Base-by-base conservation (phyloP, 192 early-diverging fungal genomes). In the Gaertneriomyces semiglobifer region DNA sequence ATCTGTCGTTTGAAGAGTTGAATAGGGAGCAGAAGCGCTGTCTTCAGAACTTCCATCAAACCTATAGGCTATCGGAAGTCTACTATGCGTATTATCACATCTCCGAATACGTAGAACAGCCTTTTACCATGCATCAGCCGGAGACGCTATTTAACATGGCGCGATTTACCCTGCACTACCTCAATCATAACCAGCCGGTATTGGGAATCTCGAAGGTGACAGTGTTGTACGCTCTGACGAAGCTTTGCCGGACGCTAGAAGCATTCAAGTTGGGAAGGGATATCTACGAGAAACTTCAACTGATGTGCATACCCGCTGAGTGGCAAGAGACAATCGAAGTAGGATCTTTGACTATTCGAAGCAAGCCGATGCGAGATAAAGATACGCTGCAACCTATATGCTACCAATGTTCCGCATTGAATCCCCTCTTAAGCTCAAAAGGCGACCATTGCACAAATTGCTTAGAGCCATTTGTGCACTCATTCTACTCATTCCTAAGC, bases 251-350 rank as follows among this genome's bases (percentile, higher is more conserved):
- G 4, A 60, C 48, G 6, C 54, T 86, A 4, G 77, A 71, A 0
- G 79, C 77, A 4, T 76, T 68, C 68, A 80, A 81, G 59, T 65
- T 86, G 5, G 61, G 78, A 4, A 61, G 78, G 39, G 76, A 75
- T 50, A 73, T 74, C 16, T 75, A 68, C 58, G 81, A 84, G 48
- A 75, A 77, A 54, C 63, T 84, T 11, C 75, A 71, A 44, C 63
- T 65, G 33, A 66, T 79, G 51, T 50, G 55, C 57, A 46, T 77
- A 20, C 77, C 77, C 7, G 41, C 64, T 0, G 65, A 54, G 62
- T 86, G 85, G 85, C 69, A 71, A 52, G 74, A 81, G 41, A 47
- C 68, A 4, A 69, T 83, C n/a, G 84, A 86, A 20, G 59, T 85
- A 3, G 71, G 63, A 1, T 65, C 84, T 6, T 44, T 86, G 8